Percentiles rank a stretch among this genome's conserved stretches.
phyloP scores from a whole-genome alignment of 1,284 basidiomycete species.

The Cutaneotrichosporon sp. region DNA sequence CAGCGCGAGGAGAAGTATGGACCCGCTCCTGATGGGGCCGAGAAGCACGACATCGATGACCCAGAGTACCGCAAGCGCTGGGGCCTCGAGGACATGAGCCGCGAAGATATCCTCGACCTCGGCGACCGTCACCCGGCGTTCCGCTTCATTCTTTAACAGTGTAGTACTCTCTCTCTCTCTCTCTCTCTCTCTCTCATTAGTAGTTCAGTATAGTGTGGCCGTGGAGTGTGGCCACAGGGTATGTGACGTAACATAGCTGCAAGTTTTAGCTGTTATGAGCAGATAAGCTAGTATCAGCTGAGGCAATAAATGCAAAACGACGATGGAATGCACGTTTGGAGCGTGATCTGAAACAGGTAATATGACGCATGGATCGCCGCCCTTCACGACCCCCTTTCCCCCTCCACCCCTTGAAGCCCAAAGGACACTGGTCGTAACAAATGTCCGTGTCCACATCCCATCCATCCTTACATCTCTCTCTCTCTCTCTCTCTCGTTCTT shows the following conservation, averaged over 20 bases:
- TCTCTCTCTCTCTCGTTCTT: neutral
- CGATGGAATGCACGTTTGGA: too few relatives aligned
- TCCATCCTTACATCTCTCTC: neutral
- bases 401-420: too few relatives aligned
- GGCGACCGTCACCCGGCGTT: slow-evolving; percentile 54
- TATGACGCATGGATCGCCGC: too few relatives aligned
- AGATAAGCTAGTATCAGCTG: too few relatives aligned
- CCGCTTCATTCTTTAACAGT: slow-evolving; percentile 40
- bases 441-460: neutral
- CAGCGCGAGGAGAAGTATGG: slow-evolving; percentile 50
- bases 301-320: too few relatives aligned
- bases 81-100: slow-evolving; percentile 51
- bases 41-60: slow-evolving; percentile 58
- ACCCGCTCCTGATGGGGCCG: slow-evolving; percentile 57
- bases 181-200: neutral
- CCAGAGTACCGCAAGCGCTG: slow-evolving; percentile 46
- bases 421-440: too few relatives aligned
- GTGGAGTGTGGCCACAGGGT: neutral
- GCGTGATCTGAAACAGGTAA: too few relatives aligned
- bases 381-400: neutral
- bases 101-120: slow-evolving; percentile 53
- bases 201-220: neutral
- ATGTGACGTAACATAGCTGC: neutral
- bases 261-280: too few relatives aligned
- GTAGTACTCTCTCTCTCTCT: neutral